Percentiles rank a stretch among this genome's conserved stretches.
phyloP scores from a whole-genome alignment of 2,329 filamentous ascomycete species.

The Ceratocystis lukuohia region DNA sequence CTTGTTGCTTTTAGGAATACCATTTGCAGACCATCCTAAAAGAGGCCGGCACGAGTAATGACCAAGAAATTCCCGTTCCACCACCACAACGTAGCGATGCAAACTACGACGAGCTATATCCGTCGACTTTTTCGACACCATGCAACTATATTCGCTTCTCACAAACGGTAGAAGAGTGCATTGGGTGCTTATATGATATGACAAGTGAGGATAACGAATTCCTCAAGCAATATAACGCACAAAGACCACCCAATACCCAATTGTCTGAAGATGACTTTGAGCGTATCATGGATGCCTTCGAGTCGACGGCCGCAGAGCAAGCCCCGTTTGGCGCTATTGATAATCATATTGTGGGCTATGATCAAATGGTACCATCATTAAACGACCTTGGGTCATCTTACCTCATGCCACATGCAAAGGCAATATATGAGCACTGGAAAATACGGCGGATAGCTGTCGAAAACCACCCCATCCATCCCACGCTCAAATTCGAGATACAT shows the following conservation, averaged over 20 bases:
- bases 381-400: constrained; percentile 37
- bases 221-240: constrained; percentile 71
- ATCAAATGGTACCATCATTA: constrained; percentile 59
- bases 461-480: constrained; percentile 62
- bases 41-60: constrained; percentile 40
- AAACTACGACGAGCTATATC: constrained; percentile 83
- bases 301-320: constrained; percentile 69
- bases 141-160: constrained; percentile 95
- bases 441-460: constrained; percentile 49
- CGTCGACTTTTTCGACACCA: constrained; percentile 65
- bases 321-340: constrained; percentile 85
- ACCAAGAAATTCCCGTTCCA: constrained; percentile 52
- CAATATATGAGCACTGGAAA: constrained; percentile 86
- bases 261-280: constrained; percentile 89
- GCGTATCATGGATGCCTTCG: constrained; percentile 86
- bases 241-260: constrained; percentile 47
- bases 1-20: constrained; percentile 55
- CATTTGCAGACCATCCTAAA: constrained; percentile 75
- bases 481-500: constrained; percentile 85
- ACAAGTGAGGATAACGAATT: constrained; percentile 78
- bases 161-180: constrained; percentile 91
- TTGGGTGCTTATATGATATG: constrained; percentile 87
- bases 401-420: constrained; percentile 50
- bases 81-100: constrained; percentile 51
- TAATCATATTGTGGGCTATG: constrained; percentile 67